phyloP scores from a whole-genome alignment of 2,329 filamentous ascomycete species.

The Pseudogymnoascus sp. region DNA sequence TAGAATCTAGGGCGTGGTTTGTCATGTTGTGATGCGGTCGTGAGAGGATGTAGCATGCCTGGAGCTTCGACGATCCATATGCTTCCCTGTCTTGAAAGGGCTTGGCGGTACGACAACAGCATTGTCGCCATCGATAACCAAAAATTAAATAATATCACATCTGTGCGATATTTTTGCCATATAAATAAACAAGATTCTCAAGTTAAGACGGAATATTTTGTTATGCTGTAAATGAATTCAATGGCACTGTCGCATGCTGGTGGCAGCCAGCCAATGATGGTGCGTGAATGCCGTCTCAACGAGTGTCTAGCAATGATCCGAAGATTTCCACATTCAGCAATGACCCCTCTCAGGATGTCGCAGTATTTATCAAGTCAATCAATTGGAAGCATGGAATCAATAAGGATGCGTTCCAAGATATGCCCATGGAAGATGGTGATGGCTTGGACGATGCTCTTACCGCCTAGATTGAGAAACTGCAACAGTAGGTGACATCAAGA shows the following conservation, averaged over 20 bases:
- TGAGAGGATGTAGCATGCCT: background rate
- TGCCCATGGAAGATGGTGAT: too few species aligned
- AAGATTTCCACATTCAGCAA: too few species aligned
- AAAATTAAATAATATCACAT: background rate
- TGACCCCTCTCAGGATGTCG: too few species aligned
- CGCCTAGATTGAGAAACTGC: too few species aligned
- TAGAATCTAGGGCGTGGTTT: background rate
- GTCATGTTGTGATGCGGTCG: background rate
- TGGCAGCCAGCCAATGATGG: too few species aligned
- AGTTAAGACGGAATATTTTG: background rate
- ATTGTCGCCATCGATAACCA: background rate
- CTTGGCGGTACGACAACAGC: background rate
- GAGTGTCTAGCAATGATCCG: too few species aligned
- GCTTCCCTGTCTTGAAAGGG: background rate
- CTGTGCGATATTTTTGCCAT: background rate
- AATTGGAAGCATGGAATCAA: too few species aligned
- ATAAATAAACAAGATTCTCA: background rate
- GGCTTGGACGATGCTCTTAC: too few species aligned
- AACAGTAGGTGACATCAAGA: background rate
- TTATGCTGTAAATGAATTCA: background rate
- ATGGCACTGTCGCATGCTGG: too few species aligned
- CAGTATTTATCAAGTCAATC: too few species aligned
- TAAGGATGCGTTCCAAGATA: too few species aligned
- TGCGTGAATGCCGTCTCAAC: too few species aligned
- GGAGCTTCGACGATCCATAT: background rate